phyloP scores from a whole-genome alignment of 1,139 yeast genomes.

The Magnusiomyces fungicola region DNA sequence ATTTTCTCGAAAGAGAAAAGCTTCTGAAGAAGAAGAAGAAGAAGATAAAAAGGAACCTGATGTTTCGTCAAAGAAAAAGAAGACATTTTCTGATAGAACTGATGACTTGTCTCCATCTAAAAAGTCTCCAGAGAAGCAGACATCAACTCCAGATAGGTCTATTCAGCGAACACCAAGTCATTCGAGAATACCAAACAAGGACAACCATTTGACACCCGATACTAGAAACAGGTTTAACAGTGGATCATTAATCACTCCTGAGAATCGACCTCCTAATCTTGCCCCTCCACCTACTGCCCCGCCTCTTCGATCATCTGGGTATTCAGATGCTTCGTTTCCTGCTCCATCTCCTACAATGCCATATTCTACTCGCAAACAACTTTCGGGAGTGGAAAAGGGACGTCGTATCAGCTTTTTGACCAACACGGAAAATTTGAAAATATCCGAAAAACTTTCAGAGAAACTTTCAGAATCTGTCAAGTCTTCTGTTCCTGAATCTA shows the following conservation, averaged over 20 bases:
- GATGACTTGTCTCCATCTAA: too few relatives aligned
- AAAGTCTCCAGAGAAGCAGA: too few relatives aligned
- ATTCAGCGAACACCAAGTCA: too few relatives aligned
- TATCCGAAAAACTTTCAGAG: slow-evolving; percentile 21
- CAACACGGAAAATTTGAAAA: slow-evolving; percentile 19
- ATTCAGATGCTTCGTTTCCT: slow-evolving; percentile 11
- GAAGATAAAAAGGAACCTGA: slow-evolving; percentile 11
- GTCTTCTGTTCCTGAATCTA: slow-evolving; percentile 5
- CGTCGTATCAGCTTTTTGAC: slow-evolving; percentile 27
- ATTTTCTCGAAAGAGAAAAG: neutral
- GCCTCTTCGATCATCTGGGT: slow-evolving; percentile 8
- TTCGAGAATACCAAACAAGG: too few relatives aligned
- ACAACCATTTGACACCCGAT: too few relatives aligned
- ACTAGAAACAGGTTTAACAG: too few relatives aligned
- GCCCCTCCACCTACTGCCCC: slow-evolving; percentile 12
- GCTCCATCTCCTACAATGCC: slow-evolving; percentile 8
- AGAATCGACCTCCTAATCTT: slow-evolving; percentile 11
- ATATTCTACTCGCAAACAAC: slow-evolving; percentile 14
- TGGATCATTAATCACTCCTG: slow-evolving; percentile 16
- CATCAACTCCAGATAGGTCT: too few relatives aligned
- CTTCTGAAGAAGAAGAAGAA: slow-evolving; percentile 11
- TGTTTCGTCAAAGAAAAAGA: neutral
- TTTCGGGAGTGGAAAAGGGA: slow-evolving; percentile 13
- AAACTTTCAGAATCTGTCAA: slow-evolving; percentile 10
- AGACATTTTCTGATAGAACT: slow-evolving; percentile 1